Evolutionary conservation across 352 stramenopile genomes (phyloP).

Genomic region (Phytophthora ohioensis): DNA sequence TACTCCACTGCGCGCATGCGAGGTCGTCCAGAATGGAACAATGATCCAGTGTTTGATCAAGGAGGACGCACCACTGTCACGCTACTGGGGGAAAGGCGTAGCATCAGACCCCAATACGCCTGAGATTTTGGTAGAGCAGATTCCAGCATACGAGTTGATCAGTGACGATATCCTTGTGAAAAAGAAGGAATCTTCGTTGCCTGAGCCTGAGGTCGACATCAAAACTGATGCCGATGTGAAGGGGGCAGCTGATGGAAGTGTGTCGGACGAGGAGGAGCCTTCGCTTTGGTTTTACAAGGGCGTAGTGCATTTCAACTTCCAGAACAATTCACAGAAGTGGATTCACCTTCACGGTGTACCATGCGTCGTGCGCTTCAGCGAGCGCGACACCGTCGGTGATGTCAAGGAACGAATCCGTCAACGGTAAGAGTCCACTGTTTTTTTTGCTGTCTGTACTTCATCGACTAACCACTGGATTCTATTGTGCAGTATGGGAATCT

Average conservation of each 20-base stretch:
- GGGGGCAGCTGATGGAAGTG: background rate
- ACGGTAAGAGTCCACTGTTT: slow-evolving; percentile 41
- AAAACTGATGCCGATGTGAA: background rate
- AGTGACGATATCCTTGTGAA: slow-evolving; percentile 17
- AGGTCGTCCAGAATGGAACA: slow-evolving; percentile 68
- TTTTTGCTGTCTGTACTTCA: slow-evolving; percentile 16
- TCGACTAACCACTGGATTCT: slow-evolving; percentile 18
- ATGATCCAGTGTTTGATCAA: slow-evolving; percentile 60
- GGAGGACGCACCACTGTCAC: slow-evolving; percentile 49
- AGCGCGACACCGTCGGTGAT: slow-evolving; percentile 68
- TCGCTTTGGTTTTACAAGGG: slow-evolving; percentile 56
- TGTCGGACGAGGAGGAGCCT: slow-evolving; percentile 26
- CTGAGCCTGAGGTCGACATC: background rate
- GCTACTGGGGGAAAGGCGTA: slow-evolving; percentile 50
- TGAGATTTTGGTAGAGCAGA: slow-evolving; percentile 69
- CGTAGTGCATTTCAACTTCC: slow-evolving; percentile 83
- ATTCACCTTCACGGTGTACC: slow-evolving; percentile 83
- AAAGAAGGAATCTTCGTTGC: background rate
- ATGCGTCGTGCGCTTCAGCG: slow-evolving; percentile 68
- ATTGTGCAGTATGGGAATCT: slow-evolving; percentile 69
- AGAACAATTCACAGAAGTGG: slow-evolving; percentile 60
- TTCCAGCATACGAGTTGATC: slow-evolving; percentile 41
- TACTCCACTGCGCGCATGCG: slow-evolving; percentile 61
- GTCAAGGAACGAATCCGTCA: slow-evolving; percentile 79
- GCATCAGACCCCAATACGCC: slow-evolving; percentile 48